Conservation (phyloP, 2,329 filamentous ascomycete genomes). For the Epichloe aotearoae region DNA sequence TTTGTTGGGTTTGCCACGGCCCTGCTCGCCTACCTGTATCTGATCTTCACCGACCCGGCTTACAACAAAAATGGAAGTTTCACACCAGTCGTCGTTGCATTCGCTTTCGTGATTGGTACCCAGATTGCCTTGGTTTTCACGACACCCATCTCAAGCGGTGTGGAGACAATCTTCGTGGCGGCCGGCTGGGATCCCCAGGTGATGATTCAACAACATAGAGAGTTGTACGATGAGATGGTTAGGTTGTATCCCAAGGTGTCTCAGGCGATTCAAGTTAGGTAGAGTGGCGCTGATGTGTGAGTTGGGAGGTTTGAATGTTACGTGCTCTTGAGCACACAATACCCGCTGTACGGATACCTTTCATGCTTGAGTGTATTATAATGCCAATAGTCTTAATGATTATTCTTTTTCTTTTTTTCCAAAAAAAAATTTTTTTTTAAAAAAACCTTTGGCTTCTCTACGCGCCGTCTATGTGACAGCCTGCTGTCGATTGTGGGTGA, state of each 20-base stretch:
- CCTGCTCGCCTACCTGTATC: constrained; percentile 74
- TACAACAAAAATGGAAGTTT: constrained; percentile 60
- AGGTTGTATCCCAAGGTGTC: constrained; percentile 74
- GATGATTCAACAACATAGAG: constrained; percentile 70
- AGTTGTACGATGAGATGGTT: constrained; percentile 69
- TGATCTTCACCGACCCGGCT: constrained; percentile 63
- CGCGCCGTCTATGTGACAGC: no score
- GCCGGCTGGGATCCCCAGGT: constrained; percentile 57
- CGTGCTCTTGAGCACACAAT: background rate
- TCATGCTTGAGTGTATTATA: background rate
- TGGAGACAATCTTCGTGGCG: constrained; percentile 85
- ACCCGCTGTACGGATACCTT: background rate
- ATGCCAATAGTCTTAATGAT: background rate
- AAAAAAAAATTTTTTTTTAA: no score
- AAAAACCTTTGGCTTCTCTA: background rate
- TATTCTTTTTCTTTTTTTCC: background rate
- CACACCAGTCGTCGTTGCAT: constrained; percentile 68
- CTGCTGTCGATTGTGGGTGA: no score
- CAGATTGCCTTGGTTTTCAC: constrained; percentile 87
- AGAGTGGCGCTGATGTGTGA: background rate
- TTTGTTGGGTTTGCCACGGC: constrained; percentile 77
- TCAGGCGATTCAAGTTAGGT: constrained; percentile 45
- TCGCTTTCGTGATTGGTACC: constrained; percentile 77
- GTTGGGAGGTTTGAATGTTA: background rate
- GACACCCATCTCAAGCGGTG: constrained; percentile 74